phyloP scores from a whole-genome alignment of 2,329 filamentous ascomycete species.

The Cordyceps militaris region DNA sequence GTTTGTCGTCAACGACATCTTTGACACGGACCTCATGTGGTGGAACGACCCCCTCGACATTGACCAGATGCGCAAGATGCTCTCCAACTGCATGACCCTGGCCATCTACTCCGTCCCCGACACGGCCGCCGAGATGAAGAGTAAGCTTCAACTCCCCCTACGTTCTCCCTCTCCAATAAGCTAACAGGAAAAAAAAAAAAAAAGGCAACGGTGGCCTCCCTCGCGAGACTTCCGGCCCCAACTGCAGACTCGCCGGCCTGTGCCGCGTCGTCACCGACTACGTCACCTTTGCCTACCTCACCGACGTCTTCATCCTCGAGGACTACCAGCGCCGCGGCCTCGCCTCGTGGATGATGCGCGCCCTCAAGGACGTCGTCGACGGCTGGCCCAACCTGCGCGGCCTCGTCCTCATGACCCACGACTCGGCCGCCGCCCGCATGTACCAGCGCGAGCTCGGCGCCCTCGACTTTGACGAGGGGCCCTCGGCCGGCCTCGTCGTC shows the following conservation, averaged over 20 bases:
- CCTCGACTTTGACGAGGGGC: slow-evolving; percentile 36
- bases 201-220: slow-evolving; percentile 28
- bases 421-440: slow-evolving; percentile 32
- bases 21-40: slow-evolving; percentile 51
- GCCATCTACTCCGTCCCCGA: slow-evolving; percentile 45
- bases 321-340: slow-evolving; percentile 55
- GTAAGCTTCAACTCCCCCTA: slow-evolving; percentile 24
- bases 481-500: slow-evolving; percentile 32
- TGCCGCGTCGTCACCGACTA: slow-evolving; percentile 61
- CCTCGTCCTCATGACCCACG: slow-evolving; percentile 47
- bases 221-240: slow-evolving; percentile 23
- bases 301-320: slow-evolving; percentile 59
- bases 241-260: slow-evolving; percentile 33
- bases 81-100: slow-evolving; percentile 53
- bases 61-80: slow-evolving; percentile 40
- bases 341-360: slow-evolving; percentile 57
- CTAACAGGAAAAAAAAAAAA: too few relatives aligned
- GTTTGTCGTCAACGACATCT: slow-evolving; percentile 46
- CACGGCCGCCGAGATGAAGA: slow-evolving; percentile 32
- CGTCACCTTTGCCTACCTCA: slow-evolving; percentile 59
- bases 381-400: slow-evolving; percentile 54
- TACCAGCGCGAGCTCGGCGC: slow-evolving; percentile 43
- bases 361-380: slow-evolving; percentile 48
- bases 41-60: slow-evolving; percentile 50
- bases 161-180: too few relatives aligned